A percentile compares a stretch with the other conserved stretches of the same genome.
These are phyloP conservation scores for Carex pumila DNA, from an alignment of 176 grass and related monocot species.

Conservation along the genomic window DNA sequence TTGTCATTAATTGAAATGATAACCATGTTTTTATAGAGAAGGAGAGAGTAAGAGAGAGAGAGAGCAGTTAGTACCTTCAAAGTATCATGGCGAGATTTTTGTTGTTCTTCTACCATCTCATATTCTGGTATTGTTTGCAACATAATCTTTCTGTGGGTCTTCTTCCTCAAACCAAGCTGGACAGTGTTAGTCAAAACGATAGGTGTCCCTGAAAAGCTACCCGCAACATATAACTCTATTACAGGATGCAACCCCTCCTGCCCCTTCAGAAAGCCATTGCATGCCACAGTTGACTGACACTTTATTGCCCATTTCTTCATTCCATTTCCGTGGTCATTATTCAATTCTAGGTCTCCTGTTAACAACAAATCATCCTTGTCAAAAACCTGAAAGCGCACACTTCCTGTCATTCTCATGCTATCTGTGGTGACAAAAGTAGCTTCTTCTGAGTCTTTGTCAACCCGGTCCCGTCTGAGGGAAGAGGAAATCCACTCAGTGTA, in stretches of 20 bases:
- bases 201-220: slow-evolving; percentile 65
- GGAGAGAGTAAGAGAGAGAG: not conserved
- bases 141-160: slow-evolving; percentile 52
- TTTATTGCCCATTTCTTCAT: slow-evolving; percentile 81
- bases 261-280: slow-evolving; percentile 52
- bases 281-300: slow-evolving; percentile 39
- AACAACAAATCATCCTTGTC: slow-evolving; percentile 70
- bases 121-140: slow-evolving; percentile 77
- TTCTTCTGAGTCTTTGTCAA: slow-evolving; percentile 73
- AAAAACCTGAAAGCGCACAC: slow-evolving; percentile 80
- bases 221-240: slow-evolving; percentile 81
- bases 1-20: not conserved
- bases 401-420: slow-evolving; percentile 84
- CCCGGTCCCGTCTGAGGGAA: slow-evolving; percentile 71
- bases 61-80: slow-evolving; percentile 41
- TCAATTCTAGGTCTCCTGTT: slow-evolving; percentile 58
- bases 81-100: slow-evolving; percentile 29
- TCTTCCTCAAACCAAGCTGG: slow-evolving; percentile 64
- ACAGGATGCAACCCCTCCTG: slow-evolving; percentile 51
- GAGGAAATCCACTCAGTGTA: slow-evolving; percentile 67
- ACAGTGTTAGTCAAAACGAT: slow-evolving; percentile 83
- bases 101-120: slow-evolving; percentile 48
- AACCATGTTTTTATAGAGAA: not conserved
- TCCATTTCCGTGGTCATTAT: slow-evolving; percentile 46
- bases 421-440: slow-evolving; percentile 90